These are phyloP conservation scores for Talaromyces wortmannii DNA, from an alignment of 495 filamentous ascomycete genomes.

Conservation along the genomic window DNA sequence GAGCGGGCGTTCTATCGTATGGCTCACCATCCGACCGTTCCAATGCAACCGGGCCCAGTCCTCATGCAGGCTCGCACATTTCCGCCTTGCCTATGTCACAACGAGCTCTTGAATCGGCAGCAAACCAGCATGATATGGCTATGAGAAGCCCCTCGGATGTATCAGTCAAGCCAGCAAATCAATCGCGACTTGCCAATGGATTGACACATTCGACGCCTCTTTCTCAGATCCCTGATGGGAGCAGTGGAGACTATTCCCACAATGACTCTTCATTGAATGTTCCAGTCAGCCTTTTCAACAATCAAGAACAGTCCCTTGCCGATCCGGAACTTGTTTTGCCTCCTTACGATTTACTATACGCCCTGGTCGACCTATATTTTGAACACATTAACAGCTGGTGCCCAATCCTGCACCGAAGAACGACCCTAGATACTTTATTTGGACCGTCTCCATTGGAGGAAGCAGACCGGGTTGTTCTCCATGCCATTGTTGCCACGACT, in stretches of 20 bases:
- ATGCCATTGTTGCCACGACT: conserved; percentile 81
- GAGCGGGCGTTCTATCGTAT: conserved; percentile 23
- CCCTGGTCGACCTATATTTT: conserved; percentile 80
- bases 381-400: conserved; percentile 89
- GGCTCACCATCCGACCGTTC: conserved; percentile 39
- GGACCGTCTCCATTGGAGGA: conserved; percentile 68
- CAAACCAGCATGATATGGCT: conserved; percentile 20
- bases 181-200: conserved; percentile 15
- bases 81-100: conserved; percentile 10
- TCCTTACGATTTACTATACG: conserved; percentile 77
- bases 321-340: conserved; percentile 70
- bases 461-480: conserved; percentile 72
- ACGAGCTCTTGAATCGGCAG: not conserved
- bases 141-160: conserved; percentile 31
- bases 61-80: conserved; percentile 25
- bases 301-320: conserved; percentile 36
- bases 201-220: conserved; percentile 15
- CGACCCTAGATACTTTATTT: conserved; percentile 77
- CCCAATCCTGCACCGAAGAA: conserved; percentile 76
- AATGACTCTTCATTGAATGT: conserved; percentile 40
- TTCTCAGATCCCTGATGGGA: conserved; percentile 13
- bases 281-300: conserved; percentile 32
- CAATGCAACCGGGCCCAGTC: conserved; percentile 27
- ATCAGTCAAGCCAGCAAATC: conserved; percentile 22
- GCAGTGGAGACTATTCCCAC: conserved; percentile 28